Percentiles rank a stretch among this genome's conserved stretches.
Conservation (phyloP, 176 grass and related monocot species). For the Carex cristatella region DNA sequence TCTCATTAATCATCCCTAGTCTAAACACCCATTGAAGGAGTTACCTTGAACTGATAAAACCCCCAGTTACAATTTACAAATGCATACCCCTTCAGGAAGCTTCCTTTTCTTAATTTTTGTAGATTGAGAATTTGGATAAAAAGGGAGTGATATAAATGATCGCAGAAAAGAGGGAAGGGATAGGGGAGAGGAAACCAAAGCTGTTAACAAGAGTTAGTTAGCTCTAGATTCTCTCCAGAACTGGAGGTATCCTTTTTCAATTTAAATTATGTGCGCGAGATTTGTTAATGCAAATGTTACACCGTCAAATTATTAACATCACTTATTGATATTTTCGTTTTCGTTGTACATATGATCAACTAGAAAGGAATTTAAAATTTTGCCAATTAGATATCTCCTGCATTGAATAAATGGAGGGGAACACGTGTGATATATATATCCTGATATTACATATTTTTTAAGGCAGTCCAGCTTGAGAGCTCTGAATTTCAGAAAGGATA, state of each 20-base stretch:
- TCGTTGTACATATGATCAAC: not conserved
- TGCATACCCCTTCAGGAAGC: not conserved
- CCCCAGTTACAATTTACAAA: not conserved
- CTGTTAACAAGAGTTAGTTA: not conserved
- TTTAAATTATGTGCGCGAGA: not conserved
- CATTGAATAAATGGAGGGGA: not conserved
- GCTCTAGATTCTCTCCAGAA: not conserved
- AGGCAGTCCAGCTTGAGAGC: not conserved
- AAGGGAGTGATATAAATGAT: not conserved
- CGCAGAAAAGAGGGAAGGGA: not conserved
- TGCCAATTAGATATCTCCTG: not conserved
- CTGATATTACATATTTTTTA: not conserved
- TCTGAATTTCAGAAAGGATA: constrained; percentile 2
- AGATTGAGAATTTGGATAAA: not conserved
- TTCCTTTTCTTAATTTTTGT: not conserved
- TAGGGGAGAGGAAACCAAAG: constrained; percentile 13
- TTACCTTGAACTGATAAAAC: not conserved
- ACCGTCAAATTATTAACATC: no score
- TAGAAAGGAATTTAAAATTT: not conserved
- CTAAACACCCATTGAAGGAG: not conserved
- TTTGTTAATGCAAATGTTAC: not conserved
- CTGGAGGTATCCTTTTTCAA: not conserved
- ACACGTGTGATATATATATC: not conserved
- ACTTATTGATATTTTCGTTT: no score
- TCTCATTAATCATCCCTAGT: not conserved